phyloP scores from a whole-genome alignment of 1,284 basidiomycete genomes.

The Leccinum solheimii region DNA sequence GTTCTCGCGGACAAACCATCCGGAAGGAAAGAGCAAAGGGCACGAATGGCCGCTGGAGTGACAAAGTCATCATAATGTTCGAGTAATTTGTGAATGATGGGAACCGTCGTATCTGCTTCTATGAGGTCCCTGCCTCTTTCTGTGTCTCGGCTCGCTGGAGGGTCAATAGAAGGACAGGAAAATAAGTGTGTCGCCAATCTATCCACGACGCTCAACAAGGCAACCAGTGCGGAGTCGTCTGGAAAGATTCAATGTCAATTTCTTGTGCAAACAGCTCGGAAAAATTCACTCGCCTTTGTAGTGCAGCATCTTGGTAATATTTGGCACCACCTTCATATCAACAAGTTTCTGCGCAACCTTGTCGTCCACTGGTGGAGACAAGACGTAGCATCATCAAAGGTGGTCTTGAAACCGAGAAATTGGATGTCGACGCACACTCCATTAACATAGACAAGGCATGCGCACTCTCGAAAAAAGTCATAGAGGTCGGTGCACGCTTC shows the following conservation, averaged over 20 bases:
- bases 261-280: background rate
- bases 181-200: slow-evolving; percentile 17
- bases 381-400: background rate
- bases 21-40: slow-evolving; percentile 26
- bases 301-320: slow-evolving; percentile 20
- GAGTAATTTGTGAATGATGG: slow-evolving; percentile 22
- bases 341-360: slow-evolving; percentile 17
- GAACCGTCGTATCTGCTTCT: slow-evolving; percentile 2
- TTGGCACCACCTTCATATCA: slow-evolving; percentile 13
- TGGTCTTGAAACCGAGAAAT: background rate
- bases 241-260: background rate
- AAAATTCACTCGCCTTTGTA: slow-evolving; percentile 16
- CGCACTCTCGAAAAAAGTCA: slow-evolving; percentile 25
- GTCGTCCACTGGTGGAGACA: slow-evolving; percentile 15
- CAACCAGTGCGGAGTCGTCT: slow-evolving; percentile 25
- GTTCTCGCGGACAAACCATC: slow-evolving; percentile 15
- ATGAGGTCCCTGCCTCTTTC: slow-evolving; percentile 9
- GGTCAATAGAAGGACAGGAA: background rate
- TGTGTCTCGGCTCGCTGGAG: background rate
- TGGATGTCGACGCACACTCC: slow-evolving; percentile 14
- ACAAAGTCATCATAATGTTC: slow-evolving; percentile 29
- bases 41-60: slow-evolving; percentile 28
- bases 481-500: background rate
- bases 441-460: slow-evolving; percentile 29
- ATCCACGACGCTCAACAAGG: slow-evolving; percentile 23